Conservation (phyloP, 2,329 filamentous ascomycete genomes). For the Simplicillium sp. region DNA sequence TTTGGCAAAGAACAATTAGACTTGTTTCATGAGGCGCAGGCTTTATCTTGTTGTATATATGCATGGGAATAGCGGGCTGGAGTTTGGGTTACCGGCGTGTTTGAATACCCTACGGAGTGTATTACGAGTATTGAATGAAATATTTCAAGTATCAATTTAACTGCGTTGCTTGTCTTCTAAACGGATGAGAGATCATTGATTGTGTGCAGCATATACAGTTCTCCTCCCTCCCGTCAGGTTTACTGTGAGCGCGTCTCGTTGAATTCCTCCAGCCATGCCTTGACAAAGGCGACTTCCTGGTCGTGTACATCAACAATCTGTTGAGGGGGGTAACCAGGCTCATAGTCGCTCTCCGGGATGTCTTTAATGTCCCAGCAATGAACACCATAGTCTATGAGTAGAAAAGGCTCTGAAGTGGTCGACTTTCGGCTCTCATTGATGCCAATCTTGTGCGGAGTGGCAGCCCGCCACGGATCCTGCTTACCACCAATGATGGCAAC, state of each 20-base stretch:
- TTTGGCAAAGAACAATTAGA: too few species aligned
- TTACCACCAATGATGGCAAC: constrained; percentile 70
- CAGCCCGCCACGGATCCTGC: constrained; percentile 70
- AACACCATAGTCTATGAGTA: constrained; percentile 62
- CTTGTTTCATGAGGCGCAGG: too few species aligned
- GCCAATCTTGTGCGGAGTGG: constrained; percentile 58
- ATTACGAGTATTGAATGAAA: too few species aligned
- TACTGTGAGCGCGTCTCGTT: constrained; percentile 7
- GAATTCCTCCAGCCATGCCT: constrained; percentile 59
- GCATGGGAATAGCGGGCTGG: too few species aligned
- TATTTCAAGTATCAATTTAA: too few species aligned
- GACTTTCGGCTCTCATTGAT: constrained; percentile 42
- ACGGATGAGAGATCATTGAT: too few species aligned
- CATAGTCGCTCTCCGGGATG: constrained; percentile 40
- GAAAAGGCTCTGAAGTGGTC: constrained; percentile 57
- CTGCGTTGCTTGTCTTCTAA: too few species aligned
- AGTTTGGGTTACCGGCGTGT: constrained; percentile 3
- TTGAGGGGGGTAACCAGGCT: constrained; percentile 51
- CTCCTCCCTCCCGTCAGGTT: too few species aligned
- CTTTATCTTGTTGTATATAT: too few species aligned
- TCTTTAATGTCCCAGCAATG: constrained; percentile 77
- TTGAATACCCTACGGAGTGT: constrained; percentile 1
- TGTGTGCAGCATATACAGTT: too few species aligned
- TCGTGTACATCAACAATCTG: constrained; percentile 51
- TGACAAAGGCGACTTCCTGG: constrained; percentile 50